These are phyloP conservation scores for Lichina pygmaea DNA, from an alignment of 495 filamentous ascomycete genomes.

Conservation along the genomic window DNA sequence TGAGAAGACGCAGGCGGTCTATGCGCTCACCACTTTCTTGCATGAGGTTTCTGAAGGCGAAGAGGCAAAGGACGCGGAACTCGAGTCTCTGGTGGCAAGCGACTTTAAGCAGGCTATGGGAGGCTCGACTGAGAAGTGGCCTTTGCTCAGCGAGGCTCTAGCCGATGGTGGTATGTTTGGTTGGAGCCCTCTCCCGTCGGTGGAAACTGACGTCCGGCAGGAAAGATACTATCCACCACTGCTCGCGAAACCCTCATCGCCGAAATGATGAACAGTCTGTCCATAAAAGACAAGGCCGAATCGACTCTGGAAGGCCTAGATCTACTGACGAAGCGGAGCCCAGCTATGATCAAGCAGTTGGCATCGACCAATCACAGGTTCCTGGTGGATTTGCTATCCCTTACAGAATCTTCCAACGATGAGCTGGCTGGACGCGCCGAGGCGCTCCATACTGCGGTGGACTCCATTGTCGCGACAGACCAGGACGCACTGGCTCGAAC, in stretches of 20 bases:
- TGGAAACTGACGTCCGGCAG: no score
- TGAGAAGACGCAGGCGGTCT: not conserved
- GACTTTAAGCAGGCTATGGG: not conserved
- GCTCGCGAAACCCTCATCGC: not conserved
- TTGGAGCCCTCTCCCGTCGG: no score
- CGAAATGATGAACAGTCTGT: constrained; percentile 12
- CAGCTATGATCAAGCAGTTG: constrained; percentile 9
- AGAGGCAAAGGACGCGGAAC: not conserved
- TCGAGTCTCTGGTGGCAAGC: not conserved
- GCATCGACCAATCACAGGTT: constrained; percentile 11
- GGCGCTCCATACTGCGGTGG: constrained; percentile 15
- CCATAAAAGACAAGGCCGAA: constrained; percentile 7
- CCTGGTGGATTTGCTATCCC: constrained; percentile 24
- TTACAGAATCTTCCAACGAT: constrained; percentile 28
- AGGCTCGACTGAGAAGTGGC: not conserved
- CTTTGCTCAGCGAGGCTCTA: not conserved
- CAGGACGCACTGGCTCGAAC: constrained; percentile 2
- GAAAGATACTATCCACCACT: no score
- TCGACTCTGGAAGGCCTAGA: constrained; percentile 12
- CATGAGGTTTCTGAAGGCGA: not conserved
- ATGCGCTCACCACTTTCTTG: not conserved
- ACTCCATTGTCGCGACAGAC: constrained; percentile 12
- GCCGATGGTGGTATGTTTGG: not conserved
- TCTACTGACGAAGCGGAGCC: constrained; percentile 8
- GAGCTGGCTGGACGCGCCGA: constrained; percentile 23